Base-by-base conservation (phyloP, 257 asterid genomes). In the Ehretia macrophylla region DNA sequence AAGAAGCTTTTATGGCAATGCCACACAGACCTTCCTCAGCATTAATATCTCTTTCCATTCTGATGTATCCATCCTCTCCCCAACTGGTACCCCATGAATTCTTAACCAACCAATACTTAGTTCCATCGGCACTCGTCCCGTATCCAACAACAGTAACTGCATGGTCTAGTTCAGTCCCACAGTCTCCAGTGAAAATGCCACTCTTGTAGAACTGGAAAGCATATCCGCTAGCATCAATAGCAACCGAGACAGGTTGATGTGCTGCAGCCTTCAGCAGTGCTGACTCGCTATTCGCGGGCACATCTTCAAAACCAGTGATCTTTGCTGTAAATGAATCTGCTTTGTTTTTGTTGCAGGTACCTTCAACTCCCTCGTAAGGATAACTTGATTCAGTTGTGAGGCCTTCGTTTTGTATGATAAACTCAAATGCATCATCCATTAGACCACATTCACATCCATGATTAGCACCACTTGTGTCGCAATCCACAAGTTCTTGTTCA, bases 301-400 rank as follows among this genome's bases (percentile, higher is more conserved):
- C 71, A 5, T 0, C 9, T 13, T 14, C 35, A 18, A 55, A 60
- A 11, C 78, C 71, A 0, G 64, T 64, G 40, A 78, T 78, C 23
- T 1, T 44, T 10, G 47, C 54, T 0, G 56, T 32, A 5, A 58
- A 51, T 32, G 78, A 68, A 5, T 69, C 55, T 21, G 60, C 69
- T 18, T 4, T 12, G 5, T 55, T 17, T 5, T 9, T 12, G 4
- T 20, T 23, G 74, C 79, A 77, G 13, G 32, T 11, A 12, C 67
- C 61, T 18, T 53, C 59, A 32, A 0, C 11, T 42, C 48, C 53
- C 44, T 47, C 44, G 68, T 70, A 74, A 0, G 77, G 75, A 56
- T 73, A 74, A 54, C 70, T 55, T 5, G 32, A 35, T 19, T 68
- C 75, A 0, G 72, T 50, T 10, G 71, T 72, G 13, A 78, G 74